These are phyloP conservation scores for Copromyces sp. DNA, from an alignment of 495 filamentous ascomycete species.

Conservation along the genomic window DNA sequence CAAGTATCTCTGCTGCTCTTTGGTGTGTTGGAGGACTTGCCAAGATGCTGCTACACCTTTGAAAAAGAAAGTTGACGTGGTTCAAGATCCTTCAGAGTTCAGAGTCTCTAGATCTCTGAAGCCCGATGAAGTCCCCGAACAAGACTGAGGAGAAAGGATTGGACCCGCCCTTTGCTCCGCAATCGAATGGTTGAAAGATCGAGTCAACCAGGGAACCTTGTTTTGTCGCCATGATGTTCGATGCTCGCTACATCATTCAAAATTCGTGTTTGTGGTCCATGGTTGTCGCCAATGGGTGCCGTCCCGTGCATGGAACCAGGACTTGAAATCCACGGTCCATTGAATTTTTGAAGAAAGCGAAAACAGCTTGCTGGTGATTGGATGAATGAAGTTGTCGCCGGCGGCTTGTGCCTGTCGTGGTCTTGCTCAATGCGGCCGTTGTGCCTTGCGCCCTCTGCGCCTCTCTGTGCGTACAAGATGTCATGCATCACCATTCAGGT, in stretches of 20 bases:
- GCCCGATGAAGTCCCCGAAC: neutral
- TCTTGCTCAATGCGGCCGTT: neutral
- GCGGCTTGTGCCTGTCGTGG: neutral
- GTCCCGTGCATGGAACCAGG: neutral
- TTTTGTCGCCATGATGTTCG: neutral
- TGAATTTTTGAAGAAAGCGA: neutral
- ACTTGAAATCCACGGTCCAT: neutral
- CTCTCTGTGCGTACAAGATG: neutral
- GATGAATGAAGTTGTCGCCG: neutral
- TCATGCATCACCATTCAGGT: neutral
- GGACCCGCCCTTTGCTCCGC: neutral
- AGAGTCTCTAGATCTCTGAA: neutral
- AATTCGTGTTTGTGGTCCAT: neutral
- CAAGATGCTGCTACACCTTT: neutral
- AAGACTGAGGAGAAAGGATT: neutral
- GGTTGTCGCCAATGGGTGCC: neutral
- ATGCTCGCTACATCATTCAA: neutral
- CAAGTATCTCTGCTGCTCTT: neutral
- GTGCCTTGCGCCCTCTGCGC: neutral
- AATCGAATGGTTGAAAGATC: neutral
- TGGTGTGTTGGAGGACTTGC: neutral
- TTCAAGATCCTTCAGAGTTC: neutral
- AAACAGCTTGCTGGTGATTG: neutral
- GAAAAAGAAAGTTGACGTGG: neutral
- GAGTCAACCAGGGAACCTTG: neutral